A percentile compares a stretch with the other conserved stretches of the same genome.
Evolutionary conservation across 345 rosid genomes (phyloP).

Genomic region (Eucalyptus tenuipes): DNA sequence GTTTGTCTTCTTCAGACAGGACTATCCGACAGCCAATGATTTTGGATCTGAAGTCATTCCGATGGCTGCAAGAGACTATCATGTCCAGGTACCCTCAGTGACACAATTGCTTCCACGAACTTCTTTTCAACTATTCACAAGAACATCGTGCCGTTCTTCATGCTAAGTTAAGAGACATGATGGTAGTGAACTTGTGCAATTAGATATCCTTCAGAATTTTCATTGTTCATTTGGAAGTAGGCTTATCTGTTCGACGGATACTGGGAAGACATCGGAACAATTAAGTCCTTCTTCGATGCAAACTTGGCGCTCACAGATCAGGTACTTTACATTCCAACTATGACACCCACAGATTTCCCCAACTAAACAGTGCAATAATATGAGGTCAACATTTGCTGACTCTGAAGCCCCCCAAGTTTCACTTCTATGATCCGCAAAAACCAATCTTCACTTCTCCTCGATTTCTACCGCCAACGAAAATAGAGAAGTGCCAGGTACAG

Average conservation of each 20-base stretch:
- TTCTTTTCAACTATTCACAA: not conserved
- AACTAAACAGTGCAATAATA: not conserved
- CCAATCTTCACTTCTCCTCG: constrained; percentile 79
- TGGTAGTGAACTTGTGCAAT: not conserved
- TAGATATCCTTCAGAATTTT: not conserved
- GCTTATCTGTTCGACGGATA: constrained; percentile 59
- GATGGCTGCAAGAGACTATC: constrained; percentile 40
- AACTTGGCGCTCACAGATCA: constrained; percentile 74
- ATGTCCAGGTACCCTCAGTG: constrained; percentile 46
- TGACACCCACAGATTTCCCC: not conserved
- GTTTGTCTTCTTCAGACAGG: constrained; percentile 18
- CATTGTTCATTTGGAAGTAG: constrained; percentile 6
- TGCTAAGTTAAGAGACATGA: not conserved
- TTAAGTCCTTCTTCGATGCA: constrained; percentile 78
- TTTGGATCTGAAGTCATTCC: constrained; percentile 89
- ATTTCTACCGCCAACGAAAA: constrained; percentile 76
- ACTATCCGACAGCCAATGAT: constrained; percentile 63
- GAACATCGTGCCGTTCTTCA: not conserved
- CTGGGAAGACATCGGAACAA: constrained; percentile 92
- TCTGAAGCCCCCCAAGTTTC: constrained; percentile 64
- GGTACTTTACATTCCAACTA: constrained; percentile 21
- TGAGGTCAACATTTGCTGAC: not conserved
- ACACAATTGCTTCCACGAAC: not conserved
- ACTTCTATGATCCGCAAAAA: constrained; percentile 64
- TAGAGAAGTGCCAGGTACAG: constrained; percentile 59